phyloP scores from a whole-genome alignment of 306 rosid genomes.

The Macrotyloma uniflorum region DNA sequence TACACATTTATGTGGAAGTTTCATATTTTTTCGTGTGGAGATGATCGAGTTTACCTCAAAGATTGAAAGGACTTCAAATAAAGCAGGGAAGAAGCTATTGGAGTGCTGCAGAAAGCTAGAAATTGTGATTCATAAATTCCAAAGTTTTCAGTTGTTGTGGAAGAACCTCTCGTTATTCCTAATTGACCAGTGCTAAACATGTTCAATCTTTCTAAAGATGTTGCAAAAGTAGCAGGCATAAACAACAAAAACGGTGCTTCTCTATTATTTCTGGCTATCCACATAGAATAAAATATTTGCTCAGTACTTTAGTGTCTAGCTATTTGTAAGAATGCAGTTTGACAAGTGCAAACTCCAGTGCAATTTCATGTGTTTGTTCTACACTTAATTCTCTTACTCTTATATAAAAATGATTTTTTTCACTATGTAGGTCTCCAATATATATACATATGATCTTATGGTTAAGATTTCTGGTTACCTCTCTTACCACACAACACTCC shows the following conservation, averaged over 20 bases:
- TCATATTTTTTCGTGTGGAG: slow-evolving; percentile 67
- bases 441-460: too few species aligned
- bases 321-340: not conserved
- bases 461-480: too few species aligned
- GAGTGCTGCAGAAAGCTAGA: slow-evolving; percentile 44
- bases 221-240: not conserved
- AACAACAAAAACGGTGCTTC: not conserved
- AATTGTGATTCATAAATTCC: slow-evolving; percentile 28
- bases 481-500: not conserved
- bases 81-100: slow-evolving; percentile 57
- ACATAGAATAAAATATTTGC: slow-evolving; percentile 1
- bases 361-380: not conserved
- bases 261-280: not conserved
- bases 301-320: not conserved
- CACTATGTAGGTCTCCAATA: too few species aligned
- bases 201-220: not conserved
- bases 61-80: slow-evolving; percentile 58
- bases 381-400: too few species aligned
- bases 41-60: slow-evolving; percentile 77
- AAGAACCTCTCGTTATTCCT: not conserved
- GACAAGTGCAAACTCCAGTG: not conserved
- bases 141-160: not conserved
- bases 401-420: too few species aligned
- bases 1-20: slow-evolving; percentile 63
- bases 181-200: slow-evolving; percentile 1